Conservation (phyloP, 148 eudicot genomes). For the Rhododendron kiyosumense region DNA sequence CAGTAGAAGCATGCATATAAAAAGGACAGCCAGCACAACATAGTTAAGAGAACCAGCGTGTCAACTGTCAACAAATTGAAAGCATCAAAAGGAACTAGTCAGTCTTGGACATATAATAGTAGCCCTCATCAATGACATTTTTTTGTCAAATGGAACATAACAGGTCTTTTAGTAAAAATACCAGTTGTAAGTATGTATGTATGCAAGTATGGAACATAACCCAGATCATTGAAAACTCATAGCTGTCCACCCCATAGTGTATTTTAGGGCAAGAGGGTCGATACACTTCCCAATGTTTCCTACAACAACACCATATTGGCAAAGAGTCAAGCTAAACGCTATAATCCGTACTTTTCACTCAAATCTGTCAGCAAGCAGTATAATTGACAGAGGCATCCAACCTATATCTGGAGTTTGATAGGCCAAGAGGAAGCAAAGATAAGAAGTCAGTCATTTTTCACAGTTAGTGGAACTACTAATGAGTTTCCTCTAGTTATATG, state of each 20-base stretch:
- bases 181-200: background rate
- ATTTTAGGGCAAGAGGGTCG: background rate
- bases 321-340: background rate
- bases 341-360: background rate
- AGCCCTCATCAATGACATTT: background rate
- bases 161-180: background rate
- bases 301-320: background rate
- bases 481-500: background rate
- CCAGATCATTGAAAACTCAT: background rate
- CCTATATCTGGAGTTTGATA: background rate
- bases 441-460: background rate
- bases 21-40: constrained; percentile 4
- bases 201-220: background rate
- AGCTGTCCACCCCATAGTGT: background rate
- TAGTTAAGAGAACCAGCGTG: background rate
- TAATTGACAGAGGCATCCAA: background rate
- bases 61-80: background rate
- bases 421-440: background rate
- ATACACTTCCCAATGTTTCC: background rate
- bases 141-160: background rate
- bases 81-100: background rate
- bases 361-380: background rate
- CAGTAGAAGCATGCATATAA: background rate
- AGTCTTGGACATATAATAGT: background rate
- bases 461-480: background rate